phyloP scores from a whole-genome alignment of 257 asterid species.

The Gentiana straminea region DNA sequence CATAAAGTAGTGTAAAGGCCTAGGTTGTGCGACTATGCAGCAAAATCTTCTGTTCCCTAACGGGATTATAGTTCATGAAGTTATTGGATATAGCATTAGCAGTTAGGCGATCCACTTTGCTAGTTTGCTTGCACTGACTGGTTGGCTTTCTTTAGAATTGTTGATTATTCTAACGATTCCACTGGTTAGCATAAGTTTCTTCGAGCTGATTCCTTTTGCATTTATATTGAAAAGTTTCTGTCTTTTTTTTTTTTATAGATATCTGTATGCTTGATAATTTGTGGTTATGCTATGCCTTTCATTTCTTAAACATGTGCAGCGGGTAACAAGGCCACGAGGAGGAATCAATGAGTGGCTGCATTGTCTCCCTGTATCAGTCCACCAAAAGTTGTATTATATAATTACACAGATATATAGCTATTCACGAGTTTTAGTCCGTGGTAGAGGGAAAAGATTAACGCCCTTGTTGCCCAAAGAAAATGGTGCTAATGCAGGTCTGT shows the following conservation, averaged over 20 bases:
- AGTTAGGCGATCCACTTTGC: no score
- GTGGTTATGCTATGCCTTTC: not conserved
- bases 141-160: no score
- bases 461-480: conserved; percentile 31
- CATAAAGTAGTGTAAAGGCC: no score
- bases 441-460: conserved; percentile 32
- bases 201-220: not conserved
- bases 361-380: conserved; percentile 95
- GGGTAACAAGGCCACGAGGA: conserved; percentile 93
- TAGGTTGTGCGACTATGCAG: no score
- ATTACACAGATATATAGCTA: conserved; percentile 43
- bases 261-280: not conserved
- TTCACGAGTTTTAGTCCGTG: conserved; percentile 31
- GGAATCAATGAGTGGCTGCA: conserved; percentile 88
- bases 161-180: no score
- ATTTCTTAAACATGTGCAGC: conserved; percentile 34
- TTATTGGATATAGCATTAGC: no score
- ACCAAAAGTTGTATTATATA: conserved; percentile 57
- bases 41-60: no score
- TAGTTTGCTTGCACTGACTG: no score
- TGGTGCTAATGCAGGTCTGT: conserved; percentile 51
- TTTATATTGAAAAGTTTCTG: not conserved
- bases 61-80: no score
- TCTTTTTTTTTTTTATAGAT: not conserved
- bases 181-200: no score